Conservation (phyloP, 1,284 basidiomycete species). For the Moniliella sp. region DNA sequence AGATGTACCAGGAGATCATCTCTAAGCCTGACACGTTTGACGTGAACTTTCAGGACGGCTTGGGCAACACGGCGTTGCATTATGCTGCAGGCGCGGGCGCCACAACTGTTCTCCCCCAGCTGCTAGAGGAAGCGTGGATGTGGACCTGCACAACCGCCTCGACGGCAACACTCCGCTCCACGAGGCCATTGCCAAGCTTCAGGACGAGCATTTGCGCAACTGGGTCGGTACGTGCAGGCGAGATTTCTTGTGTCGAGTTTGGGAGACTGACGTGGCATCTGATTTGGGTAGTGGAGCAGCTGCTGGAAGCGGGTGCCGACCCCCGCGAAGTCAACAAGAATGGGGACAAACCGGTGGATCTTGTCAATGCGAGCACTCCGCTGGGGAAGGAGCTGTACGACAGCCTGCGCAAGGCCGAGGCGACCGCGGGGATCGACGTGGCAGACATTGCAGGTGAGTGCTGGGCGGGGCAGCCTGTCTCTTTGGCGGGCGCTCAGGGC, state of each 20-base stretch:
- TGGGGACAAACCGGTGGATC: conserved; percentile 19
- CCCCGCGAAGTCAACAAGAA: conserved; percentile 17
- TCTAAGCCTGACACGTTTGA: conserved; percentile 12
- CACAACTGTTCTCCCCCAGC: conserved; percentile 14
- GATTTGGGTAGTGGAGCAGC: conserved; percentile 22
- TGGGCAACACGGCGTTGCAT: conserved; percentile 28
- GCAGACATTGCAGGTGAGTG: conserved; percentile 1
- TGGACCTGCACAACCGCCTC: conserved; percentile 55
- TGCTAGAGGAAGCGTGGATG: conserved; percentile 45
- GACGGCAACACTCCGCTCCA: conserved; percentile 62
- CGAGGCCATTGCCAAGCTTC: conserved; percentile 48
- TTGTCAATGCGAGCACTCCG: conserved; percentile 2
- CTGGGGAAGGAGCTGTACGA: background rate
- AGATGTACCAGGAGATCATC: conserved; percentile 15
- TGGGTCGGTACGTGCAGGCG: conserved; percentile 35
- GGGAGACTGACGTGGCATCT: too few relatives aligned
- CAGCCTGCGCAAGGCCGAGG: conserved; percentile 1
- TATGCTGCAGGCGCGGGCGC: conserved; percentile 16
- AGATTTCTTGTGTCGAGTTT: too few relatives aligned
- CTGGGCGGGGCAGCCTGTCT: too few relatives aligned
- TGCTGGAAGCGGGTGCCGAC: conserved; percentile 24
- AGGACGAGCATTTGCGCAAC: conserved; percentile 44
- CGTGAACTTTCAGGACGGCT: conserved; percentile 18
- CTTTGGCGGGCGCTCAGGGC: too few relatives aligned
- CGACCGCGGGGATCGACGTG: background rate